Evolutionary conservation across 129 eudicot species (phyloP), one percentile per base, ranked within the genome.

Genomic region (Escallonia herrerae): DNA sequence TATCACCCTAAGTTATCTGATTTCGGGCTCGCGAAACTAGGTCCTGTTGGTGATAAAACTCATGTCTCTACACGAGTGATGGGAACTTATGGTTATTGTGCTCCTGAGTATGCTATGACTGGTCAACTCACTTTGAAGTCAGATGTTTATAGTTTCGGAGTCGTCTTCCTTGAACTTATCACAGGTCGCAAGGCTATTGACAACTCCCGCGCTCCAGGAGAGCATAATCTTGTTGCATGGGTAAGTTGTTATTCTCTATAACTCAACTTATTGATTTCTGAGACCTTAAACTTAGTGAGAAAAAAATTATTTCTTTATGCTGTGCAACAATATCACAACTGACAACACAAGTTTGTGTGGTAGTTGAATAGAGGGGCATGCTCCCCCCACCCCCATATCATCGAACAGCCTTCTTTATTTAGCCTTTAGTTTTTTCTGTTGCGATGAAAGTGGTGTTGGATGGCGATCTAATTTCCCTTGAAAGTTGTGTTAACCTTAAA

Each of bases 41-140:
- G 97, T 2, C 97, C 97, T 5, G 94, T 91, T 58, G 97, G 97
- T 33, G 97, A 91, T 74, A 91, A 91, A 75, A 91, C 97, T 43
- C 97, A 91, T 15, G 97, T 91, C 43, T 91, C 97, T 45, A 91
- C 97, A 50, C 70, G 97, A 64, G 97, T 91, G 68, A 91, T 91
- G 97, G 97, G 97, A 33, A 91, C 97, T 45, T 91, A 91, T 56
- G 97, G 97, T n/a, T 91, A 91, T 65, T 91, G 97, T 85, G 97
- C 97, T 64, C 97, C 97, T 15, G 97, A 91, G 61, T 91, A 91
- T 57, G 97, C 97, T 53, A 91, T 91, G 97, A 91, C 97, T 0
- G 97, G 97, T 74, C 97, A 91, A 71, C 96, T 91, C 71, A 91
- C 97, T 4, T 82, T 91, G 71, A 91, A 87, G 62, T 91, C 97